Conservation (phyloP, 2,329 filamentous ascomycete genomes). For the Ascochyta viciae-villosae region DNA sequence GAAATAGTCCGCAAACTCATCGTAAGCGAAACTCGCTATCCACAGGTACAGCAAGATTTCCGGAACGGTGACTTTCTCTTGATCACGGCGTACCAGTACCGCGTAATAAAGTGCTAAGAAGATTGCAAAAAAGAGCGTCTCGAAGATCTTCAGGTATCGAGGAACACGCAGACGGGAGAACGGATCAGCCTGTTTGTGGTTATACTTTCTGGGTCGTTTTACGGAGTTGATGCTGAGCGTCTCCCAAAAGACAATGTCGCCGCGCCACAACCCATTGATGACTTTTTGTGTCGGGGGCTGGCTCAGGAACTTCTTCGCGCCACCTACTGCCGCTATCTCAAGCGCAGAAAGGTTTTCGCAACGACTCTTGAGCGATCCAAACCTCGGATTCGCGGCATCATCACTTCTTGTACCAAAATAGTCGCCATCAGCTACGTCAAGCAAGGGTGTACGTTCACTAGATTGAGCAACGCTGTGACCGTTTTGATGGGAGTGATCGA, state of each 20-base stretch:
- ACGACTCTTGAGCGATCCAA: slow-evolving; percentile 70
- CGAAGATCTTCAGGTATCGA: slow-evolving; percentile 83
- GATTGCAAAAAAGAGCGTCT: slow-evolving; percentile 78
- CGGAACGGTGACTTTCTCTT: slow-evolving; percentile 68
- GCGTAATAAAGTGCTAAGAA: slow-evolving; percentile 84
- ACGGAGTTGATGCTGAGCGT: slow-evolving; percentile 73
- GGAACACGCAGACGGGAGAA: slow-evolving; percentile 78
- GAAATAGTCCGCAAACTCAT: slow-evolving; percentile 75
- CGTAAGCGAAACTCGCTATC: slow-evolving; percentile 87
- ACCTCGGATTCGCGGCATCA: slow-evolving; percentile 48
- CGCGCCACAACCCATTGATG: slow-evolving; percentile 80
- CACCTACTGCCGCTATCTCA: slow-evolving; percentile 81
- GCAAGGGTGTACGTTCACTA: slow-evolving; percentile 38
- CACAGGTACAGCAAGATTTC: slow-evolving; percentile 83
- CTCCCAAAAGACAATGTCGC: slow-evolving; percentile 88
- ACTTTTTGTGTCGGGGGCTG: slow-evolving; percentile 83
- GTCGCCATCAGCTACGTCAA: slow-evolving; percentile 25
- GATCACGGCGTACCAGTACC: slow-evolving; percentile 78
- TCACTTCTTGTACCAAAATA: slow-evolving; percentile 37
- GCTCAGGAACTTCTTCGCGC: slow-evolving; percentile 84
- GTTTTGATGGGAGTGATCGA: slow-evolving; percentile 18
- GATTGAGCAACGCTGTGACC: slow-evolving; percentile 13
- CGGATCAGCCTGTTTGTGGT: slow-evolving; percentile 52
- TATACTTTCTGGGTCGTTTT: slow-evolving; percentile 81
- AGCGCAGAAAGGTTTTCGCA: slow-evolving; percentile 85